Base-by-base conservation (phyloP, 2,329 filamentous ascomycete genomes). In the Corinectria fuckeliana region DNA sequence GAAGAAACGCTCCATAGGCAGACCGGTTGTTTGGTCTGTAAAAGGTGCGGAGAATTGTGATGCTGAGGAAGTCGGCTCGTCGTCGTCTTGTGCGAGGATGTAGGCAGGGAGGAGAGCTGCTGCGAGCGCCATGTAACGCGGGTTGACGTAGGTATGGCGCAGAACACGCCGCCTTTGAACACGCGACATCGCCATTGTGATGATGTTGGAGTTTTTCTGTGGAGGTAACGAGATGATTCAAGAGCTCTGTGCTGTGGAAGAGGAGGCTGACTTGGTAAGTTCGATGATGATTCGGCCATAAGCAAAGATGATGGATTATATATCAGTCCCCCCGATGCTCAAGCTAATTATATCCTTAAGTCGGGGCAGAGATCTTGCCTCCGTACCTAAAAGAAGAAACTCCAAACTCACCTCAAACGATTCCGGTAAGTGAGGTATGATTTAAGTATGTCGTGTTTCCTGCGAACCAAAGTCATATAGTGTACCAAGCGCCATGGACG, bases 1-100 rank as follows among this genome's bases (percentile, higher is more conserved):
- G 55, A 78, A 74, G 66, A 78, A 78, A 18, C 74, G 70, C 64
- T 78, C 71, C 66, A 78, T 76, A 0, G 62, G 58, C 26, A 78
- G 72, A 9, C 72, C 73, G 0, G 75, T 77, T 5, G 62, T 51
- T 14, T 71, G 70, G 42, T 78, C 75, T n/a, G 16, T 3, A 25
- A 39, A 45, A 6, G 42, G 42, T 6, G 28, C 42, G 4, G 42
- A 45, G 20, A 45, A 45, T 45, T 45, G 42, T 7, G 42, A 26
- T 18, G 42, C 3, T 8, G 42, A 45, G n/a, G 42, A 45, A 1
- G 42, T 45, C 13, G 42, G 42, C 7, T 45, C 42, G 9, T 45
- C 42, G 11, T 45, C 42, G n/a, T 45, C 42, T 28, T 45, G 42
- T 3, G 42, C 42, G 5, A 45, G n/a, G 10, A n/a, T 20, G 5